Base-by-base conservation (phyloP, 2,329 filamentous ascomycete genomes). In the Apiospora sp. region DNA sequence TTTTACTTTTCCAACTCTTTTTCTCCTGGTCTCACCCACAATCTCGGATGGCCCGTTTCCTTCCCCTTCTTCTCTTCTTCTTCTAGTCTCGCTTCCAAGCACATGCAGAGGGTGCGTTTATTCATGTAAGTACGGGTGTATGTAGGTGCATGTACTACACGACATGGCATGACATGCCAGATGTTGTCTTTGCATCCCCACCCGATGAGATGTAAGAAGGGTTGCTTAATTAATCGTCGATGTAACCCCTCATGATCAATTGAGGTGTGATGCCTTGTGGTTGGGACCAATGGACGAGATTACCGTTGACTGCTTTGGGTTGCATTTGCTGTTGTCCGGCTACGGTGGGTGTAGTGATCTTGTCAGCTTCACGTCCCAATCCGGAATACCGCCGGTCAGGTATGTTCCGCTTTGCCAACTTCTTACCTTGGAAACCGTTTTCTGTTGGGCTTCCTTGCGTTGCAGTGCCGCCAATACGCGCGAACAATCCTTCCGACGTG, bases 321-420 rank as follows among this genome's bases (percentile, higher is more conserved):
- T 64, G 34, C 58, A 64, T 41, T 64, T 41, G 34, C 58, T 64
- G 58, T 24, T 41, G 58, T 64, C 58, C 58, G 41, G 58, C 58
- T 41, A n/a, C 58, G 58, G 58, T 64, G 58, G 22, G 58, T 64
- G 58, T 41, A 41, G 30, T 41, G 19, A 34, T 41, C 58, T 64
- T 34, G 22, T 64, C 58, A 64, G 58, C 58, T 41, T 64, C 19
- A 34, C 58, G 13, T 68, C 67, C 67, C 43, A 68, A 68, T 68
- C 27, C n/a, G 67, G 67, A 34, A 68, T 22, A 48, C 67, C 67
- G 67, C 67, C 67, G 67, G 44, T 14, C 67, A 30, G 43, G 43
- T 37, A 68, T 34, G 67, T 68, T 68, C 67, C 67, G 67, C 67
- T 48, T 68, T 44, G 58, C 58, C 58, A 64, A 64, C 58, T 64